phyloP scores from a whole-genome alignment of 2,329 filamentous ascomycete genomes.

The Trichothecium sympodiale region DNA sequence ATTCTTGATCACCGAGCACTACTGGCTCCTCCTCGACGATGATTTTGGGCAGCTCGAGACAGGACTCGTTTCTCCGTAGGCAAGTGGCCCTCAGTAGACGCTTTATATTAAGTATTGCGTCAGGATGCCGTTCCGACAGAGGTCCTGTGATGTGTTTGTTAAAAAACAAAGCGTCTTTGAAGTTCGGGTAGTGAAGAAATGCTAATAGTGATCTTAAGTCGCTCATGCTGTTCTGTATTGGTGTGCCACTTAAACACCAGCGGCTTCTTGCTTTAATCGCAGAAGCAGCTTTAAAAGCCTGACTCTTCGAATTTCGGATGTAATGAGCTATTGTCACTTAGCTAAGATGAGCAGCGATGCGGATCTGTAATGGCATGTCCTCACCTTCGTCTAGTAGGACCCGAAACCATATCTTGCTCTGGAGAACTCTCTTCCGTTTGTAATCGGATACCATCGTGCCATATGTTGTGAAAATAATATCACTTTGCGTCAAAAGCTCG shows the following conservation, averaged over 20 bases:
- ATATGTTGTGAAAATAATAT: no score
- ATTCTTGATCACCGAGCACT: neutral
- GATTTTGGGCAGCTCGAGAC: neutral
- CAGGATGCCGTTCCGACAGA: neutral
- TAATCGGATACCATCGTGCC: no score
- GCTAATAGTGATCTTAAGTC: neutral
- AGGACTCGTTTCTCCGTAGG: neutral
- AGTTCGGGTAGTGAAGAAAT: neutral
- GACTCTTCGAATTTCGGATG: neutral
- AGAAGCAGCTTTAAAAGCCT: neutral
- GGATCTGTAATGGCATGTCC: neutral
- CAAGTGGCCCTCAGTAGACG: neutral
- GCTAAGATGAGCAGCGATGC: neutral
- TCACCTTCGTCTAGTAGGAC: neutral
- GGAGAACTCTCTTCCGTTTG: no score
- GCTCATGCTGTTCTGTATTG: neutral
- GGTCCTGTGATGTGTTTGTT: neutral
- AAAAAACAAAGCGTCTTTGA: neutral
- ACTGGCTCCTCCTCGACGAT: no score
- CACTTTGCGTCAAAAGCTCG: no score
- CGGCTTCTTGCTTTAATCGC: neutral
- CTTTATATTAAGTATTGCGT: no score
- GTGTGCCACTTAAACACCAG: slow-evolving; percentile 1
- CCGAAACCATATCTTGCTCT: no score
- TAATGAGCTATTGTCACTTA: neutral